Conservation (phyloP, 768 basidiomycete genomes). For the Scleroderma citrinum region DNA sequence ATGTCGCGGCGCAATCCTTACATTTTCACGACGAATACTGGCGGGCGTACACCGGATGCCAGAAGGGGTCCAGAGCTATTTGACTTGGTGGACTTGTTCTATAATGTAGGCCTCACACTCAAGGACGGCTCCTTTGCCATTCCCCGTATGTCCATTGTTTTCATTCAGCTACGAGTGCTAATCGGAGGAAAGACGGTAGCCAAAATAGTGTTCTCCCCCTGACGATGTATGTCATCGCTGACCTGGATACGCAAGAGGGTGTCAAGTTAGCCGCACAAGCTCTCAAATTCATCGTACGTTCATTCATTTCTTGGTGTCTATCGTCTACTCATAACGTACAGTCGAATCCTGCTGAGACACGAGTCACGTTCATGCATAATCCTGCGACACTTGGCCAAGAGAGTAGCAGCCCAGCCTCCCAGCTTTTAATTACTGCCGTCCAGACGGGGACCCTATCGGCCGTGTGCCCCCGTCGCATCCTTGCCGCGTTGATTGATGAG, state of each 20-base stretch:
- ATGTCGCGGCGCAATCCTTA: conserved; percentile 66
- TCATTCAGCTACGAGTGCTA: not conserved
- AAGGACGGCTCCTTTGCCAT: conserved; percentile 51
- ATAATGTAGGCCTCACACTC: conserved; percentile 34
- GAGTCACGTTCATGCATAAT: conserved; percentile 77
- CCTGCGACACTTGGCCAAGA: conserved; percentile 30
- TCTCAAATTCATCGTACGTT: conserved; percentile 55
- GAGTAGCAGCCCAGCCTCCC: conserved; percentile 29
- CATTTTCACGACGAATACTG: conserved; percentile 49
- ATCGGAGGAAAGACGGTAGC: conserved; percentile 8
- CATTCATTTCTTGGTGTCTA: not conserved
- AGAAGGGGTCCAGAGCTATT: conserved; percentile 16
- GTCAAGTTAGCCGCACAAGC: conserved; percentile 57
- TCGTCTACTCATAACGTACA: conserved; percentile 18
- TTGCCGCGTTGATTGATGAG: conserved; percentile 8
- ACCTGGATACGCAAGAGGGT: conserved; percentile 65
- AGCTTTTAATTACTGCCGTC: conserved; percentile 46
- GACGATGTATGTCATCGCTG: conserved; percentile 64
- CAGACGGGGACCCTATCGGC: conserved; percentile 33
- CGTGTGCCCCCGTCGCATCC: conserved; percentile 9
- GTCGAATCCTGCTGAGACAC: conserved; percentile 42
- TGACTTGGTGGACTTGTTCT: conserved; percentile 26
- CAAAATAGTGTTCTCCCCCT: conserved; percentile 27
- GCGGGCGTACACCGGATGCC: conserved; percentile 8
- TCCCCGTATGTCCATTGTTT: conserved; percentile 41